Base-by-base conservation (phyloP, 2,329 filamentous ascomycete genomes). In the Fusarium clavum region DNA sequence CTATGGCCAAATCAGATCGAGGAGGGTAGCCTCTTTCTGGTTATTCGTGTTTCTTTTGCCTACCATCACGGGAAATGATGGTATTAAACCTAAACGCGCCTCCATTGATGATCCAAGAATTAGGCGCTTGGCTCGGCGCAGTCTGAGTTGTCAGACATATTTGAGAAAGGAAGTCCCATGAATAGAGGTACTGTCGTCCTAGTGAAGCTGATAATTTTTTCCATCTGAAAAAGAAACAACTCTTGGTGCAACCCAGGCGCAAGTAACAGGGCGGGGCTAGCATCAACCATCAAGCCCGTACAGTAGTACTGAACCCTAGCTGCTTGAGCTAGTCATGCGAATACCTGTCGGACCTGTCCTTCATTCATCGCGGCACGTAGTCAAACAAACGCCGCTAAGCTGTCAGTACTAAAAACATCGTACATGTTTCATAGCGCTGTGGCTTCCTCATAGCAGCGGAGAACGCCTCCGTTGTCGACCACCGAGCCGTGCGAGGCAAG, bases 201-300 rank as follows among this genome's bases (percentile, higher is more conserved):
- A 53, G 22, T 30, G 34, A 30, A 40, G 34, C 34, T 52, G 30
- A n/a, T 18, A 11, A 27, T n/a, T 41, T 41, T 29, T 53, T 14
- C 10, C 34, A 43, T 52, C 24, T 16, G 13, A 24, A 11, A 14
- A 53, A 53, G 34, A 53, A 53, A 43, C 38, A 49, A 27, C 51
- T 48, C 58, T 49, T 34, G 45, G 25, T 46, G 22, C 45, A 48
- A 40, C 53, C 60, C 61, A 51, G 57, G 63, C 71, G 56, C 54
- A 73, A 62, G 61, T 48, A 45, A 62, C 41, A 70, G 63, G 65
- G 60, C 60, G 34, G 47, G 32, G 43, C 61, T 30, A 58, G 58
- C 64, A 57, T 41, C 44, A 61, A 44, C 47, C 55, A 44, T 45
- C 41, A 63, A 24, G 54, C 32, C 49, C 5, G 25, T 29, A 29